Evolutionary conservation across 176 grass and related monocot genomes (phyloP), one percentile per base, ranked within the genome.

Genomic region (Saccharum officinarum): DNA sequence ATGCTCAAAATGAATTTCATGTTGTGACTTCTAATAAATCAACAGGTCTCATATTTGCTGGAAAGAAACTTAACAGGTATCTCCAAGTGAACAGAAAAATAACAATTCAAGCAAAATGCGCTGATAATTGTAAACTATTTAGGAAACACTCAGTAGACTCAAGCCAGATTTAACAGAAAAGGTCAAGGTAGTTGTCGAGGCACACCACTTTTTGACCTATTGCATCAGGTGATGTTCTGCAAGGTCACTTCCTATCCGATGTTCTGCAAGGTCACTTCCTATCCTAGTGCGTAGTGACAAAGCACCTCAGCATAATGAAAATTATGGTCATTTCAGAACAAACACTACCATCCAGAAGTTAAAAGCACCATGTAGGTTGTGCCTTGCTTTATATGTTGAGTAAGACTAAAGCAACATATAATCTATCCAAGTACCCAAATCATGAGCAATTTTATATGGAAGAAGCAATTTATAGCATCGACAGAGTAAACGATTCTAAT

Each of bases 61-160:
- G 50, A 66, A 45, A 79, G 14, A 86, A 54, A 40, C 44, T 77
- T 59, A 12, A 69, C 80, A 40, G 23, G 31, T 74, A 33, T 74
- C 17, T 34, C 23, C 59, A 64, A 65, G 23, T 38, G 71, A 64
- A 80, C 46, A 59, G 10, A 11, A 66, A 72, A 40, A 57, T 31
- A 74, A 55, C 8, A 79, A 36, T 9, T 67, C 34, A 67, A 66
- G 17, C 8, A 22, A 49, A 67, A 34, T 34, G 42, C 17, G 10
- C 45, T 8, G 37, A 75, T 28, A 52, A 10, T 37, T 46, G 6
- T 25, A 40, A 10, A 8, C 3, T 17, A 25, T 52, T 76, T 67
- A 52, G 57, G 55, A 73, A 23, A 41, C 66, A 78, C n/a, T 33
- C 22, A 39, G 22, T 46, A 67, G 14, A 67, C 34, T 30, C 41